Evolutionary conservation across 1,284 basidiomycete genomes (phyloP).

Genomic region (Melampsora americana): DNA sequence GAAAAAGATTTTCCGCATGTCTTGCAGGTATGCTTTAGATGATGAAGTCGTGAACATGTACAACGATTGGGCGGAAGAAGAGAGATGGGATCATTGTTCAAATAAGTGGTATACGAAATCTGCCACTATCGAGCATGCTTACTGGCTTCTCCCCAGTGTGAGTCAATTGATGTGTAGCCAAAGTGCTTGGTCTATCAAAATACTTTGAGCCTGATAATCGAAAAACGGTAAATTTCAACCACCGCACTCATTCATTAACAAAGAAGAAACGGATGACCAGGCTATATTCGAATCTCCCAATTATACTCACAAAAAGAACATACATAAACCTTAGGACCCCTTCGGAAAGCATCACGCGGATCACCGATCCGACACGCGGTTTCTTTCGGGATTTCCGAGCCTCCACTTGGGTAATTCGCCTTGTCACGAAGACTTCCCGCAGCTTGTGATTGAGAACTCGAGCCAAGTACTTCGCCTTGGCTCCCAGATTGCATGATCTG

Average conservation of each 20-base stretch:
- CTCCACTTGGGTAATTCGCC: no score
- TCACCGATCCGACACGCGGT: not conserved
- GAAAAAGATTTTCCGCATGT: constrained; percentile 35
- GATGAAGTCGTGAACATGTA: not conserved
- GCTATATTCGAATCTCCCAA: not conserved
- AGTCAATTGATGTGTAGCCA: constrained; percentile 33
- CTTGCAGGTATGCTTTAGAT: constrained; percentile 18
- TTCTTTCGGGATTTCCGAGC: no score
- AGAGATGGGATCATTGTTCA: not conserved
- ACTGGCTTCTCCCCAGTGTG: constrained; percentile 40
- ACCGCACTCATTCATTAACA: no score
- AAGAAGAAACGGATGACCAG: no score
- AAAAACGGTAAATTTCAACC: not conserved
- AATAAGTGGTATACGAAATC: not conserved
- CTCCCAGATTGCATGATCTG: no score
- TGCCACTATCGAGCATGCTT: not conserved
- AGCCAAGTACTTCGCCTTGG: no score
- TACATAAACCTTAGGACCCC: constrained; percentile 20
- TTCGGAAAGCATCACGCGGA: constrained; percentile 1
- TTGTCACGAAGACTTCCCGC: no score
- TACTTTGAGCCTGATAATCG: constrained; percentile 18
- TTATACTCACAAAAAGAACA: constrained; percentile 30
- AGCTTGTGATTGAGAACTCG: no score
- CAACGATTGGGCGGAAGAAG: not conserved
- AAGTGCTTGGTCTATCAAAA: constrained; percentile 27